phyloP scores from a whole-genome alignment of 1,284 basidiomycete species.

The Ganoderma lingzhi region DNA sequence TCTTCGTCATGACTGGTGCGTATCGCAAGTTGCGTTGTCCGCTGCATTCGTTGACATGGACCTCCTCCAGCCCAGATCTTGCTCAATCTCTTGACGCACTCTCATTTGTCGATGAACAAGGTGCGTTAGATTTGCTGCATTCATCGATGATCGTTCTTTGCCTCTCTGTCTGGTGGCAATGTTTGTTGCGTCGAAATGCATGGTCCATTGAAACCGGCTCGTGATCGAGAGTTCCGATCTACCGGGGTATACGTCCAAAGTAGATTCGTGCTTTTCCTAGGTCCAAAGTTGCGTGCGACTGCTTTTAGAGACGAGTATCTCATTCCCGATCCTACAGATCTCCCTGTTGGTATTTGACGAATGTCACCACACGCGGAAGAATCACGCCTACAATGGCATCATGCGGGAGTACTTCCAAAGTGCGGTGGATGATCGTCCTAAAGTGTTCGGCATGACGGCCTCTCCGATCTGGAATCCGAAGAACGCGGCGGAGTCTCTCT shows the following conservation, averaged over 20 bases:
- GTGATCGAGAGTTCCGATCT: neutral
- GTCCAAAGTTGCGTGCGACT: neutral
- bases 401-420: slow-evolving; percentile 79
- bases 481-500: slow-evolving; percentile 64
- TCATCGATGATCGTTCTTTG: neutral
- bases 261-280: neutral
- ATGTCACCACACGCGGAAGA: slow-evolving; percentile 81
- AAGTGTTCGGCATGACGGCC: slow-evolving; percentile 90
- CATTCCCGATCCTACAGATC: slow-evolving; percentile 51
- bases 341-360: slow-evolving; percentile 86
- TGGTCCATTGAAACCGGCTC: neutral
- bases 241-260: neutral
- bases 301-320: neutral
- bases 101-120: slow-evolving; percentile 75
- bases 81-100: slow-evolving; percentile 80
- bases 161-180: neutral
- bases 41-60: neutral
- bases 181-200: neutral
- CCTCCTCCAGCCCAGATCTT: slow-evolving; percentile 75
- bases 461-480: slow-evolving; percentile 84
- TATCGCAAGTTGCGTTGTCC: neutral
- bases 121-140: slow-evolving; percentile 39
- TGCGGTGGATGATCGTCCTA: slow-evolving; percentile 61
- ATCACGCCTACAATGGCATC: slow-evolving; percentile 83
- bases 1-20: slow-evolving; percentile 84